A percentile compares a stretch with the other conserved stretches of the same genome.
Conservation (phyloP, 257 asterid species). For the Capsicum chinense region DNA sequence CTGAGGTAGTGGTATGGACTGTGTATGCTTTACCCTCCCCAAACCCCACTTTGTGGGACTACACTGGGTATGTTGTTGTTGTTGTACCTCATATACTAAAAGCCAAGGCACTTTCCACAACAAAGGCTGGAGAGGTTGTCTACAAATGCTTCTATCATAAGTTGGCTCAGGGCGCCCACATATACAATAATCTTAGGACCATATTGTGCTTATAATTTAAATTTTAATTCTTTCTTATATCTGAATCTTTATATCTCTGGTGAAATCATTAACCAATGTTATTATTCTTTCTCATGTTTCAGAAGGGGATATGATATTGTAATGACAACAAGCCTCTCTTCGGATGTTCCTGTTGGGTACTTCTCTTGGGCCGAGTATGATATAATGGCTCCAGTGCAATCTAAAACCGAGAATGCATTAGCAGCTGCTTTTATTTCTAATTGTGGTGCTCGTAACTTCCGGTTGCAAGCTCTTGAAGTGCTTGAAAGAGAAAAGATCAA, state of each 20-base stretch:
- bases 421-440: slow-evolving; percentile 99
- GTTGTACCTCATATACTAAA: neutral
- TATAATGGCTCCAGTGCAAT: slow-evolving; percentile 89
- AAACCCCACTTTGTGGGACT: too few relatives aligned
- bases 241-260: slow-evolving; percentile 19
- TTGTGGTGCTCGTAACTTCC: slow-evolving; percentile 90
- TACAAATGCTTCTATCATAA: neutral
- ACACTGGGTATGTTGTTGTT: too few relatives aligned
- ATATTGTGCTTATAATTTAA: neutral
- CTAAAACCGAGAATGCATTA: slow-evolving; percentile 74
- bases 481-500: slow-evolving; percentile 73
- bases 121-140: neutral
- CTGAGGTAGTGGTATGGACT: too few relatives aligned
- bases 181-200: neutral
- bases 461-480: slow-evolving; percentile 81
- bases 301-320: slow-evolving; percentile 82
- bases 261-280: neutral
- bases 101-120: neutral
- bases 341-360: slow-evolving; percentile 98
- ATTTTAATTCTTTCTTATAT: neutral
- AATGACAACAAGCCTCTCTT: slow-evolving; percentile 98
- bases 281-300: slow-evolving; percentile 29
- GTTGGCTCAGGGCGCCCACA: neutral
- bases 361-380: slow-evolving; percentile 99
- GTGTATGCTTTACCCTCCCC: too few relatives aligned